Conservation (phyloP, 2,329 filamentous ascomycete species). For the Fusarium sp. region DNA sequence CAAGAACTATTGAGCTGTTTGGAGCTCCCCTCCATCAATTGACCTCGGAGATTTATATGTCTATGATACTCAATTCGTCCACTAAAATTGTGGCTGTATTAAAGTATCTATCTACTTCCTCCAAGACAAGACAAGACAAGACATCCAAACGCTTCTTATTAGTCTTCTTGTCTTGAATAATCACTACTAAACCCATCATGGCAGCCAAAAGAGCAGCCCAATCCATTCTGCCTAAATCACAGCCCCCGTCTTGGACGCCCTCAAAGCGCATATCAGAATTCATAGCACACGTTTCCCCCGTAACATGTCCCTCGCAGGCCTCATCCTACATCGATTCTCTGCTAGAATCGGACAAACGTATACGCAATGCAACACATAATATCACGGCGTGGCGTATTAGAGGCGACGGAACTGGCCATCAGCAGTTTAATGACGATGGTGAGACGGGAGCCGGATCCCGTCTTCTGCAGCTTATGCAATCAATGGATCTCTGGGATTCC, state of each 20-base stretch:
- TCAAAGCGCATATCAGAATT: conserved; percentile 85
- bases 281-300: conserved; percentile 78
- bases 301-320: conserved; percentile 77
- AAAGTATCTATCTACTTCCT: not conserved
- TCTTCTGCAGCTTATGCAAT: conserved; percentile 88
- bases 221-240: conserved; percentile 33
- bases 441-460: conserved; percentile 91
- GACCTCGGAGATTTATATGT: not conserved
- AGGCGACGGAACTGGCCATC: conserved; percentile 70
- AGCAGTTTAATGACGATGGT: conserved; percentile 96
- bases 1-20: conserved; percentile 1
- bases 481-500: conserved; percentile 93
- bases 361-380: conserved; percentile 38
- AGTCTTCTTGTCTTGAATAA: conserved; percentile 2
- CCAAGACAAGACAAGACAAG: not conserved
- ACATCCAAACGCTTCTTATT: not conserved
- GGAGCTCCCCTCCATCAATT: conserved; percentile 14
- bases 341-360: conserved; percentile 81
- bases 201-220: conserved; percentile 23
- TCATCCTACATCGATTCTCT: conserved; percentile 78
- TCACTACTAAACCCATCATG: conserved; percentile 11
- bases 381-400: conserved; percentile 62
- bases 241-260: conserved; percentile 70
- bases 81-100: conserved; percentile 10
- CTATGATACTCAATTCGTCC: not conserved